Percentiles rank a stretch among this genome's conserved stretches.
phyloP scores from a whole-genome alignment of 177 flowering plant species.

The Tripterygium wilfordii region DNA sequence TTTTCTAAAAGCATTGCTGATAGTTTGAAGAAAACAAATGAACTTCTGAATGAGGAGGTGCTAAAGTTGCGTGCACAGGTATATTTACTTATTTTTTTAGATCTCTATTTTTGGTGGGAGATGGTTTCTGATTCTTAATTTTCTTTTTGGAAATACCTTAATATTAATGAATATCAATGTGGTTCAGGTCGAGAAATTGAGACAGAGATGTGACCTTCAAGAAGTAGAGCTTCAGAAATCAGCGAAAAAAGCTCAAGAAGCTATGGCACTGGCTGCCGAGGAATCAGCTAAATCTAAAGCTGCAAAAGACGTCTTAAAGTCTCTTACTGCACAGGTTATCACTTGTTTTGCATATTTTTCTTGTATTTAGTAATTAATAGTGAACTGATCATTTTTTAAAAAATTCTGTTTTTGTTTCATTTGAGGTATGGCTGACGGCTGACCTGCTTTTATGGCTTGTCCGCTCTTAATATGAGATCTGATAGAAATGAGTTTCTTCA shows the following conservation, averaged over 20 bases:
- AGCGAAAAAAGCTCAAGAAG: constrained; percentile 73
- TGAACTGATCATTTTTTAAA: no score
- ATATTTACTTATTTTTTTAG: background rate
- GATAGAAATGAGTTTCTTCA: no score
- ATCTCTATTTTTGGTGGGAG: background rate
- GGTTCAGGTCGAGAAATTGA: constrained; percentile 75
- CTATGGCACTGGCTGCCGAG: constrained; percentile 69
- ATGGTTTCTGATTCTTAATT: background rate
- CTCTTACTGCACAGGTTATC: constrained; percentile 84
- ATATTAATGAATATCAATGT: constrained; percentile 15
- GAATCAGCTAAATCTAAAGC: constrained; percentile 85
- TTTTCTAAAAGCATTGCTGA: constrained; percentile 78
- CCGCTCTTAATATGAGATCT: no score
- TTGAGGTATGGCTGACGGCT: no score
- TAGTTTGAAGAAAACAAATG: constrained; percentile 91
- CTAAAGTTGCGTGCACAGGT: constrained; percentile 83
- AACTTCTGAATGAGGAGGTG: constrained; percentile 83
- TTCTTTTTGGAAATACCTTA: background rate
- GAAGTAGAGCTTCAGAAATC: constrained; percentile 84
- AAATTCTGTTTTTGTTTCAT: no score
- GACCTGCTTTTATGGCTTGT: no score
- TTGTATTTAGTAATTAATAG: no score
- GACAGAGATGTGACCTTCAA: constrained; percentile 71
- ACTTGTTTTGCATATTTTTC: background rate
- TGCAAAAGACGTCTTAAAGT: constrained; percentile 93